Conservation (phyloP, 2,329 filamentous ascomycete species). For the Scedosporium minutisporum region DNA sequence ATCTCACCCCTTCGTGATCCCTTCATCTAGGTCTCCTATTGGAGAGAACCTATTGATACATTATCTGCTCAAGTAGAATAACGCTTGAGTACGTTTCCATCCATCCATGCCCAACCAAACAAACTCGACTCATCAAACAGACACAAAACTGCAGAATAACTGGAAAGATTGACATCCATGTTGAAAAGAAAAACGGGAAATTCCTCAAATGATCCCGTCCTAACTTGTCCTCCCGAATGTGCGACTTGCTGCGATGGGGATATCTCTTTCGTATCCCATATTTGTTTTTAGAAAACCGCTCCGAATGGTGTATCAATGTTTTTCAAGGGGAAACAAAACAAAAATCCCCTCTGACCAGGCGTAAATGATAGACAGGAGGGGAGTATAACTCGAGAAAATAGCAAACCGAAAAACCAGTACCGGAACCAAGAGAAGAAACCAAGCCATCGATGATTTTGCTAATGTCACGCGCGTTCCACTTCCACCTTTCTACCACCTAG, state of each 20-base stretch:
- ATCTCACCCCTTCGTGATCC: neutral
- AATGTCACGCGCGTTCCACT: neutral
- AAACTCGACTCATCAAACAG: neutral
- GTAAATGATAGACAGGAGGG: neutral
- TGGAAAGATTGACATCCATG: neutral
- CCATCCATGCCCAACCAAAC: neutral
- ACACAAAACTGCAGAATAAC: too few species aligned
- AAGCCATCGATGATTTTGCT: neutral
- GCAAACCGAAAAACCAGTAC: neutral
- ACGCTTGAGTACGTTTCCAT: neutral
- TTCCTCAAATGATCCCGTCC: neutral
- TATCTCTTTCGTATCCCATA: neutral
- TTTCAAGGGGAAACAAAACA: conserved; percentile 4
- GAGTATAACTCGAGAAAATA: neutral
- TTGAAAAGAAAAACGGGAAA: neutral
- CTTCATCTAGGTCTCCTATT: neutral
- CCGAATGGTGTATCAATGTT: conserved; percentile 3
- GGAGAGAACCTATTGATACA: too few species aligned
- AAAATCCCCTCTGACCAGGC: neutral
- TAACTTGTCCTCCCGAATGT: neutral
- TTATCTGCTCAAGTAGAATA: neutral
- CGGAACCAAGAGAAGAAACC: neutral
- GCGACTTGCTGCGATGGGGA: neutral
- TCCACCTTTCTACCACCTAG: too few species aligned
- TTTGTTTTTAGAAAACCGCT: neutral